Base-by-base conservation (phyloP, 176 grass and related monocot species). In the Cymbopogon citratus region DNA sequence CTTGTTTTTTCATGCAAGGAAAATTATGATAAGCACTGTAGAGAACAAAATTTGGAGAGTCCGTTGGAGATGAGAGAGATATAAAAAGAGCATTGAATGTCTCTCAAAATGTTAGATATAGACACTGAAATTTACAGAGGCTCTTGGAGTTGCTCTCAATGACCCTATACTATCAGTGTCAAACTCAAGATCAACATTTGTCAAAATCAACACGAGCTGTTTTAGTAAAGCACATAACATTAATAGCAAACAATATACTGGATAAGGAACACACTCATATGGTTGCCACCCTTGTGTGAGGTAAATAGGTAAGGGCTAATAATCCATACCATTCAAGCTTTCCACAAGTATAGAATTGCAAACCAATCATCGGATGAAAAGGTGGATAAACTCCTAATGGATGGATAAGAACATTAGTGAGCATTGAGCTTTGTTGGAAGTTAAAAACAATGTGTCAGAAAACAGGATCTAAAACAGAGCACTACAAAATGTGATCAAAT, bases 331-430 rank as follows among this genome's bases (percentile, higher is more conserved):
- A 95, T 78, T 98, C 90, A 69, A 98, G 88, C 82, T 93, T 98
- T 68, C 92, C 95, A 9, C 92, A 91, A 48, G 88, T 88, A 85
- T 91, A 98, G 61, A 92, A 90, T 70, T 98, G 90, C n/a, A 94
- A 62, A 62, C 92, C 95, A 38, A 84, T 73, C 95, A 98, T 91
- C 46, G 95, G 95, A 87, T 94, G 92, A 86, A 94, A 86, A 41
- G 84, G 77, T 89, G 92, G 81, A 79, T 98, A 98, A 46, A 93
- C 77, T 88, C 92, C 95, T 94, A 71, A 31, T 76, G 66, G 7
- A 73, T 73, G 19, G 34, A 76, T 60, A 48, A 85, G 45, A 29
- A 77, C 19, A 51, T 65, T 82, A 81, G 72, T 76, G 21, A 72
- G 5, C 5, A 77, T 82, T 7, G 1, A 65, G 44, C 76, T 66